Evolutionary conservation across 75 land plant species (phyloP), one percentile per base, ranked within the genome.

Genomic region (Adiantum capillusveneris): DNA sequence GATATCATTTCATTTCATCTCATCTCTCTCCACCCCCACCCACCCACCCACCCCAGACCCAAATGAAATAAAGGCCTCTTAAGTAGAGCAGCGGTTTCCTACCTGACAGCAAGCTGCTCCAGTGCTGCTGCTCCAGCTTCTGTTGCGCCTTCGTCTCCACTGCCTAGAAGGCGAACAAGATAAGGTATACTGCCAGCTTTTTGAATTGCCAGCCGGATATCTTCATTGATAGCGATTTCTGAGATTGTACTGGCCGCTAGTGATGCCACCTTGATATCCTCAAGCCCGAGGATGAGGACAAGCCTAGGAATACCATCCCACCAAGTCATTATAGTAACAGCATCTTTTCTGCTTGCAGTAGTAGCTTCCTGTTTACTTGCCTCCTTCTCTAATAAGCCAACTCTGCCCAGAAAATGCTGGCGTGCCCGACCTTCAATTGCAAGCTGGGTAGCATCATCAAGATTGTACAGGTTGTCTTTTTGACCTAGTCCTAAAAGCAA

Each of bases 221-320:
- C 75, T 57, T 90, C 96, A 62, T 74, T 85, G 22, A 90, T 77
- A 43, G 74, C 74, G 18, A 83, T 69, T 65, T 85, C 83, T 54
- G 87, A 82, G 62, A 86, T 74, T 11, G 83, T 57, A 17, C 65
- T 58, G 44, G 90, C 90, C 57, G 89, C 90, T 56, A 74, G 69
- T 37, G 58, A 11, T 59, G 84, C 78, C 34, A 84, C 84, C 21
- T 59, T 64, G 0, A 72, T 65, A 67, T 90, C 81, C 52, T 83
- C 79, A 45, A 90, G 75, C 0, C 73, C 83, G 60, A 90, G 84
- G 44, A 90, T 86, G 44, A 90, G 74, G 49, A 90, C 96, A 25
- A 90, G 62, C 0, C 96, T 76, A 43, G 96, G 84, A 59, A 90
- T 75, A 42, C 84, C 96, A 75, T 90, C 96, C 54, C 73, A 70